Evolutionary conservation across 139 green algal species (phyloP), one percentile per base, ranked within the genome.

Genomic region (Coelastrella sp.): DNA sequence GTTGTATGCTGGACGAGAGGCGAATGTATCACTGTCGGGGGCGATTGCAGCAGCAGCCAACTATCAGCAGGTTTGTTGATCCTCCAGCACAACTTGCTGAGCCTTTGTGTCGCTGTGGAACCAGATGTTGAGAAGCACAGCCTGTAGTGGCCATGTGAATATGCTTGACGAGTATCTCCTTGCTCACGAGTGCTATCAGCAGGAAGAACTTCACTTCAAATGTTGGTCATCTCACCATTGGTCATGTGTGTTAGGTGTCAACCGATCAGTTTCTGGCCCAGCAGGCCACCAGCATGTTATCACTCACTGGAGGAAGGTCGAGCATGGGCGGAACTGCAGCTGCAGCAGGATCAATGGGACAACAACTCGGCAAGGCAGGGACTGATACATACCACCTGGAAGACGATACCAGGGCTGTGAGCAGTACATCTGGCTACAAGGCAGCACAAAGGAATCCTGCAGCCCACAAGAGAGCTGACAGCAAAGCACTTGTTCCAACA

Each of bases 1-100:
- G 78, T 88, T 96, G 38, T 91, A 93, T 76, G 80, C 84, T 0
- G 87, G 88, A 2, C 78, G 92, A 9, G 92, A 95, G 72, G 85
- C 84, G 0, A 91, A 91, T 40, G 85, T 95, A 11, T 91, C 93
- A 77, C 87, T 95, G 80, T 85, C 68, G 7, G 89, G 90, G 0
- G 89, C 90, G 7, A 94, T 96, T 5, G 89, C 78, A 0, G 87
- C 88, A 76, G 41, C 60, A 21, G 40, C 62, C 37, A 40, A 48
- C 72, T 81, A 86, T 74, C 87, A 88, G 69, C 76, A 85, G 43
- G 85, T 88, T 71, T 67, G 89, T 60, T 41, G 30, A 57, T 57
- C 48, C 48, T 2, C 1, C 2, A 21, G 45, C 45, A 53, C 8
- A 53, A 53, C 45, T 53, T 53, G 45, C 45, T 53, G 45, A 23